Base-by-base conservation (phyloP, 192 early-diverging fungal species). In the Podila verticillata region DNA sequence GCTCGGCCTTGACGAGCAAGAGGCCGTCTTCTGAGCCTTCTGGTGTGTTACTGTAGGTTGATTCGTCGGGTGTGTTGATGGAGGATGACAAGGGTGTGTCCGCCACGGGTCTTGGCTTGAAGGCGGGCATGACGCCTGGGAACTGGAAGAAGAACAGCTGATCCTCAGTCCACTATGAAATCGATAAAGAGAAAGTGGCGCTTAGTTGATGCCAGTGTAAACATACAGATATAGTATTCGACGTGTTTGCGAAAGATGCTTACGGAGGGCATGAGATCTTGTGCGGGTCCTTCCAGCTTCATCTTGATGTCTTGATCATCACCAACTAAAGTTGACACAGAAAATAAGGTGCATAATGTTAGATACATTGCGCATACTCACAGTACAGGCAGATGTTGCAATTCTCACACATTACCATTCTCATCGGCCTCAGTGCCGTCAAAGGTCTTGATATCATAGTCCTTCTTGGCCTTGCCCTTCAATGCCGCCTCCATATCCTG, bases 61-160 rank as follows among this genome's bases (percentile, higher is more conserved):
- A 54, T 19, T 29, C 24, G 36, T 73, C 51, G 47, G 64, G 28
- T 68, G 67, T 61, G 65, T 64, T 68, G 56, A 24, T 28, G 31
- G 68, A 31, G 10, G 69, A 70, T 1, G 69, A 63, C 65, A 80
- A 39, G 61, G 77, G 77, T 2, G 66, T 44, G 13, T 57, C 17
- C 0, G 70, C 61, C 48, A 80, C 77, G 48, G 60, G 59, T 26
- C 77, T 48, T n/a, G 80, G 73, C 32, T 84, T 75, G 62, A 92
- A 92, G 24, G 73, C 56, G 0, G 91, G 91, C 54, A 92, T 81
- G 39, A 91, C 74, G 10, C 81, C 73, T 4, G 91, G 91, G 26
- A 92, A 83, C 70, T 92, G 91, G 84, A 92, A 91, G 34, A 89
- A 87, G 32, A 89, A 82, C 34, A 92, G 61, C 48, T 86, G 68